phyloP scores from a whole-genome alignment of 495 filamentous ascomycete genomes.

The Trichocladium antarcticum region DNA sequence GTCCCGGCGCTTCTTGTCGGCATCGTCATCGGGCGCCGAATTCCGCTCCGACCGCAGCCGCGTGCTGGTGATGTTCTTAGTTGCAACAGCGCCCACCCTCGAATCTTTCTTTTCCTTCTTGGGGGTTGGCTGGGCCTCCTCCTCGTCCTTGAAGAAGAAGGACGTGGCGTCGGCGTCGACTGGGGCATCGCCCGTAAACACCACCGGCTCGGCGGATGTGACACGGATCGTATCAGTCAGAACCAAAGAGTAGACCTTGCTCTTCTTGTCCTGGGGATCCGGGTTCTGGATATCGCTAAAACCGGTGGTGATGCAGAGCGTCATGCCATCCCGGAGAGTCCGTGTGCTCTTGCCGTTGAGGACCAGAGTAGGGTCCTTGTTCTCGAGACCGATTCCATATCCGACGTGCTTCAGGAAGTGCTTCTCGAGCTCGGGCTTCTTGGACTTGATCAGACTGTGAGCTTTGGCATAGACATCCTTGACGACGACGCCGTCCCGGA shows the following conservation, averaged over 20 bases:
- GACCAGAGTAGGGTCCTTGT: slow-evolving; percentile 65
- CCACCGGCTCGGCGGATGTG: slow-evolving; percentile 57
- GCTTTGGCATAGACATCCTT: slow-evolving; percentile 94
- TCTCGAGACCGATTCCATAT: slow-evolving; percentile 84
- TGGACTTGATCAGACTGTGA: slow-evolving; percentile 59
- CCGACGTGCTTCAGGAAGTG: slow-evolving; percentile 87
- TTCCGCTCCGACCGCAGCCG: slow-evolving; percentile 84
- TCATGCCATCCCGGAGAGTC: slow-evolving; percentile 90
- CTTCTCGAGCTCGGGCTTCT: slow-evolving; percentile 87
- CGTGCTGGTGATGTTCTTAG: slow-evolving; percentile 86
- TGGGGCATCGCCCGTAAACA: slow-evolving; percentile 88
- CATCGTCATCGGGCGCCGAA: slow-evolving; percentile 76
- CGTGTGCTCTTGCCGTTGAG: slow-evolving; percentile 77
- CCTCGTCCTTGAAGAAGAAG: slow-evolving; percentile 94
- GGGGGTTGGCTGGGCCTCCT: slow-evolving; percentile 52
- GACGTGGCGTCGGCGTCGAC: slow-evolving; percentile 83
- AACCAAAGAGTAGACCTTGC: slow-evolving; percentile 74
- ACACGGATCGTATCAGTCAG: slow-evolving; percentile 91
- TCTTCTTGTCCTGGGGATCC: slow-evolving; percentile 72
- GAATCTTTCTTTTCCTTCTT: slow-evolving; percentile 77
- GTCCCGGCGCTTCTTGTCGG: slow-evolving; percentile 74
- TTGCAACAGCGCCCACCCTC: slow-evolving; percentile 70
- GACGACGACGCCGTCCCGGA: slow-evolving; percentile 73
- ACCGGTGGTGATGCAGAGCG: slow-evolving; percentile 75
- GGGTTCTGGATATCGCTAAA: slow-evolving; percentile 79